Base-by-base conservation (phyloP, 1,284 basidiomycete genomes). In the Volvariella volvacea region DNA sequence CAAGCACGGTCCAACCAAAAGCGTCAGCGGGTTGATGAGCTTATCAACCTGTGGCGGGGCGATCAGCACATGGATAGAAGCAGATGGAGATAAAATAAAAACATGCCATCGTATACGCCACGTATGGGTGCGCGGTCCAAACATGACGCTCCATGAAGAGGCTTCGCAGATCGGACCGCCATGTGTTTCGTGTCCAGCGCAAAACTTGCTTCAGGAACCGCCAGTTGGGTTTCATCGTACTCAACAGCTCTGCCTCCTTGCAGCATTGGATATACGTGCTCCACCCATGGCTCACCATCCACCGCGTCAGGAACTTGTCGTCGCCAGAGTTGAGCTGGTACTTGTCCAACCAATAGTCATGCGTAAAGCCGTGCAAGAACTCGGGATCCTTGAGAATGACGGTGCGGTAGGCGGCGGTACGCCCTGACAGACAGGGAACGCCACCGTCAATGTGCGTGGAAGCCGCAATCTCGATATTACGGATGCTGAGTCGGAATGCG, bases 161-260 rank as follows among this genome's bases (percentile, higher is more conserved):
- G 51, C 85, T 88, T 42, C 92, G 74, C 53, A 94, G 60, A 70
- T 94, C 92, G 1, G 86, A 89, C 42, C 91, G 71, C 91, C 92
- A 94, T 1, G 92, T 94, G 67, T 94, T 94, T 52, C 91, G 68
- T 12, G 91, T 95, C 92, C 91, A 94, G 48, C 92, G 70, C 45
- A 95, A 65, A 14, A 94, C 91, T 62, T 94, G 92, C 65, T 92
- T 92, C 61, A 94, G 67, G 70, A 94, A 94, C 42, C 90, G 74
- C 91, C 90, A 94, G 66, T 94, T 90, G 32, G 91, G 91, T 65
- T 95, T 95, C 91, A 93, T 95, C 42, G 91, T 94, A 64, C 83
- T 88, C 43, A 92, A 70, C 32, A 94, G 70, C 66, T 93, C 91
- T 12, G 89, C 90, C 66, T 93, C 90, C 60, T 82, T 82, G 72